Base-by-base conservation (phyloP, 352 stramenopile genomes). In the Blastocystis sp. region DNA sequence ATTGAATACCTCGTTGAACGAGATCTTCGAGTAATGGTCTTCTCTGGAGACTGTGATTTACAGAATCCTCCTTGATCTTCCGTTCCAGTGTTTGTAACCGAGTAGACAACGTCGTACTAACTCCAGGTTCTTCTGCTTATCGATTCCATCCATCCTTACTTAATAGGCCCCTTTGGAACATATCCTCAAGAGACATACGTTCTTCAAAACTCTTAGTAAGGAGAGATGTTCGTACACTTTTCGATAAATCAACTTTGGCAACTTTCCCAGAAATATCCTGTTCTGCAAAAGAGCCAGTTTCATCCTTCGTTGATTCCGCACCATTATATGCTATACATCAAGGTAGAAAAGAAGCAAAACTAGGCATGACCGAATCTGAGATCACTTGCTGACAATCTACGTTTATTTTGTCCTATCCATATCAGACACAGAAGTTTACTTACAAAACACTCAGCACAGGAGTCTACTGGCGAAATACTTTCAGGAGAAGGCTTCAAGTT, bases 31-130 rank as follows among this genome's bases (percentile, higher is more conserved):
- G 59, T 0, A 59, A n/a, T 24, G 70, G 51, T 27, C 70, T 11
- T 19, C 54, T 4, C 70, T 81, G 70, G 9, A 81, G 51, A 62
- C 70, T 81, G 6, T 64, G 70, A 40, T 51, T 81, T n/a, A 81
- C 70, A 33, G 70, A 81, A 33, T 81, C 70, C 42, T 81, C 24
- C 24, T 59, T 60, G 11, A 81, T 81, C 22, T 81, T 44, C 13
- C 70, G 44, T 35, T 81, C 70, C 70, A 81, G 33, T 19, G 22
- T 81, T n/a, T 81, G 70, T 51, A 81, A 37, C 59, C 70, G 70
- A 40, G 22, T 24, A 30, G 70, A 59, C 0, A 81, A 54, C 33
- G 42, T 60, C 13, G 17, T 44, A 37, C 70, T 81, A 3, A 81
- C 70, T 4, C 51, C 70, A 15, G 70, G 70, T 22, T 81, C 70